Percentiles rank a stretch among this genome's conserved stretches.
Conservation (phyloP, 106 monocot genomes). For the Acanthochlamys bracteata region DNA sequence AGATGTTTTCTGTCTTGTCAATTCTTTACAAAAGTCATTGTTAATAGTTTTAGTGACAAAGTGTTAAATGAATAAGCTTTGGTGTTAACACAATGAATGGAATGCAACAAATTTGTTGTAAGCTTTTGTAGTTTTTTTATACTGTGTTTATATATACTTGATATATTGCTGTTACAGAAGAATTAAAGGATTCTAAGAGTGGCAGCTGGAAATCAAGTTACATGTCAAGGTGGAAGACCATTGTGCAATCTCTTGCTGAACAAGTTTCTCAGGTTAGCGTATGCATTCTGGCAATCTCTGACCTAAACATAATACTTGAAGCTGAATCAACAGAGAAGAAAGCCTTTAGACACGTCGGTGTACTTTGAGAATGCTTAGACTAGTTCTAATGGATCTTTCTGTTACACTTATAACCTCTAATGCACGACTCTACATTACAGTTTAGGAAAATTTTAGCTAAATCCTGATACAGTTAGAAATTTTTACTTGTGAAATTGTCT, state of each 20-base stretch:
- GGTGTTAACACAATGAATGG: background rate
- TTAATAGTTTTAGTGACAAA: too few species aligned
- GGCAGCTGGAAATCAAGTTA: conserved; percentile 38
- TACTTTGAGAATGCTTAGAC: too few species aligned
- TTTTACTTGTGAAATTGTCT: background rate
- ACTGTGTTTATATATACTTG: background rate
- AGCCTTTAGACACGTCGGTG: too few species aligned
- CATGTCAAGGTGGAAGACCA: conserved; percentile 64
- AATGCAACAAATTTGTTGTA: background rate
- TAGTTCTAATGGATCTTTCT: too few species aligned
- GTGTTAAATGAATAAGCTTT: too few species aligned
- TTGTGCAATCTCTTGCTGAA: conserved; percentile 69
- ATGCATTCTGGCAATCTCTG: too few species aligned
- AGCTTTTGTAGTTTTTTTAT: background rate
- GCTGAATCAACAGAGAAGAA: too few species aligned
- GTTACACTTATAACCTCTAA: too few species aligned
- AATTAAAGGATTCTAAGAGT: conserved; percentile 38
- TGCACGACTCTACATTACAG: too few species aligned
- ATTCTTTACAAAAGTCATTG: too few species aligned
- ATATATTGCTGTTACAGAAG: conserved; percentile 34
- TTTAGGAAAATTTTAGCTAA: background rate
- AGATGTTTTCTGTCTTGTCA: too few species aligned
- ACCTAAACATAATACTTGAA: too few species aligned
- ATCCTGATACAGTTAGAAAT: background rate
- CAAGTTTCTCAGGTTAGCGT: conserved; percentile 86